Evolutionary conservation across 345 rosid genomes (phyloP), one percentile per base, ranked within the genome.

Genomic region (Anacardium occidentale): DNA sequence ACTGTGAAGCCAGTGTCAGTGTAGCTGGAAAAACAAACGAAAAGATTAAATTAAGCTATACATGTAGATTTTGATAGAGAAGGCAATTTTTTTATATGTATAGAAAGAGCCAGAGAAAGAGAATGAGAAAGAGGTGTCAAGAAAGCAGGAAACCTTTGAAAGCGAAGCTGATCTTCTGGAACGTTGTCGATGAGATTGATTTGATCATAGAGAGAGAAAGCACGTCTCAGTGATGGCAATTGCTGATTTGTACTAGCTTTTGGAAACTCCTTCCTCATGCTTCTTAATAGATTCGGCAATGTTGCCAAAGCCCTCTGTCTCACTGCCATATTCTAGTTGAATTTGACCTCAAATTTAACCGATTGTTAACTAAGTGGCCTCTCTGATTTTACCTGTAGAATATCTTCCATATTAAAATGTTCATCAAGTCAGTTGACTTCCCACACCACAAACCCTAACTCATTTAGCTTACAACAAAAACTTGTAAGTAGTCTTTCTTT

Each of bases 131-230:
- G 15, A 37, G 1, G 42, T 37, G 8, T 37, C 42, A 9, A 29
- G 57, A 48, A 58, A 15, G 68, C 29, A 50, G 73, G 64, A 55
- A 10, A 73, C 96, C 86, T 84, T 80, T 90, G 94, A 71, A 94
- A 94, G 29, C 96, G 97, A 59, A 94, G 97, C 73, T 90, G 98
- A 77, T 94, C 97, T 20, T 91, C 91, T 7, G 97, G 97, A 69
- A 86, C 91, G 70, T 87, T 87, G 70, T 91, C 94, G 63, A 91
- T 91, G 77, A 94, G 87, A 84, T 94, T 91, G 84, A 94, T 90
- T 88, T 94, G 97, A 75, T 94, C 97, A 66, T 94, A 93, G 24
- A 91, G 93, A 77, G 98, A 94, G 74, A 94, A 91, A 62, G 96
- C 94, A 68, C 97, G 85, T 63, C 97, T 73, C 18, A 91, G 88